Evolutionary conservation across 352 stramenopile genomes (phyloP).

Genomic region (Pythium rhizo-oryzae): DNA sequence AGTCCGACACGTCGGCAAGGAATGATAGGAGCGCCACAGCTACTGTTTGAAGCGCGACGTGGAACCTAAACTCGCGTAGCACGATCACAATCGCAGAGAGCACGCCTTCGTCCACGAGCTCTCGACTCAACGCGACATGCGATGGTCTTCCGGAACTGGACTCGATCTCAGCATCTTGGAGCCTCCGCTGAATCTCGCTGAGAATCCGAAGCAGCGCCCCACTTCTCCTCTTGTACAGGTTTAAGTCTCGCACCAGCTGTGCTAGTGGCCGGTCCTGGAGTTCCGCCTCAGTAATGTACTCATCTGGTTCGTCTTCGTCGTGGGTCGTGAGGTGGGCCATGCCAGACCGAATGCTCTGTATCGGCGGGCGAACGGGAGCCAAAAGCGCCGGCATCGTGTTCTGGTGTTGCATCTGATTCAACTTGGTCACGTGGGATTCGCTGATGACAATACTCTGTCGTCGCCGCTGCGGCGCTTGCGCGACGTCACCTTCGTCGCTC

Average conservation of each 20-base stretch:
- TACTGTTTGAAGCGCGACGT: constrained; percentile 50
- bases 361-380: not conserved
- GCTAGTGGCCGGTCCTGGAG: constrained; percentile 11
- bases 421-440: not conserved
- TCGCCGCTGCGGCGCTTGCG: not conserved
- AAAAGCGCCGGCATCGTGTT: constrained; percentile 1
- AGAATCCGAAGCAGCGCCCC: constrained; percentile 41
- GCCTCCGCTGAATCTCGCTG: constrained; percentile 37
- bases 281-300: constrained; percentile 26
- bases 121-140: constrained; percentile 35
- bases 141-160: not conserved
- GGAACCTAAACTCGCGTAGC: constrained; percentile 74
- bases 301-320: constrained; percentile 14
- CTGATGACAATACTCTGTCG: constrained; percentile 13
- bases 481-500: not conserved
- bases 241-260: constrained; percentile 40
- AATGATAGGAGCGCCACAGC: constrained; percentile 50
- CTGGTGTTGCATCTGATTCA: not conserved
- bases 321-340: not conserved
- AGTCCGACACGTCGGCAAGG: constrained; percentile 43
- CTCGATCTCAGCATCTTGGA: constrained; percentile 35
- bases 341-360: not conserved
- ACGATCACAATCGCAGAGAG: constrained; percentile 40
- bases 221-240: constrained; percentile 40
- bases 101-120: constrained; percentile 49